Conservation (phyloP, 2,329 filamentous ascomycete species). For the Trichophyton rubrum region DNA sequence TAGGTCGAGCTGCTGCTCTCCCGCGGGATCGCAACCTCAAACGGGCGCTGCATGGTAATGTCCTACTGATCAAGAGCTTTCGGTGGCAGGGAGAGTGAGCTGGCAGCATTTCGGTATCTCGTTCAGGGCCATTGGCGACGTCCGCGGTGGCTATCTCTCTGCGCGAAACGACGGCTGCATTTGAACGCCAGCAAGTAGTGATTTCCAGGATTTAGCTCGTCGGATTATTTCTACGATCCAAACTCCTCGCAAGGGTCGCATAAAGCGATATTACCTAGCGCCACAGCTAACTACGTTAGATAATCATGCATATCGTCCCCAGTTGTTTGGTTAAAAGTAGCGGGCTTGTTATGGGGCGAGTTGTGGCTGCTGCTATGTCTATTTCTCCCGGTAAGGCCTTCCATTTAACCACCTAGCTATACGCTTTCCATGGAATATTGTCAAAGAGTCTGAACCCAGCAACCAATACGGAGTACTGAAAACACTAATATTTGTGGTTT, state of each 20-base stretch:
- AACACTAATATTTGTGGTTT: too few species aligned
- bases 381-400: too few species aligned
- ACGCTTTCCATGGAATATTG: too few species aligned
- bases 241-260: not conserved
- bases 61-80: conserved; percentile 4
- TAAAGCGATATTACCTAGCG: not conserved
- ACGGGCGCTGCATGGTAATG: conserved; percentile 29
- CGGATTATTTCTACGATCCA: not conserved
- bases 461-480: too few species aligned
- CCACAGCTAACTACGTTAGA: not conserved
- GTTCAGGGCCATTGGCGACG: conserved; percentile 21
- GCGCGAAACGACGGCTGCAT: not conserved
- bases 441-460: too few species aligned
- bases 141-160: not conserved
- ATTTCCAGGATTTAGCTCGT: conserved; percentile 2
- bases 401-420: too few species aligned
- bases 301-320: not conserved
- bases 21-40: conserved; percentile 33
- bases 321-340: too few species aligned
- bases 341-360: too few species aligned
- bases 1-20: conserved; percentile 16
- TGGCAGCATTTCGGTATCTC: conserved; percentile 4
- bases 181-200: not conserved
- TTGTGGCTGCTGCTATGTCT: too few species aligned
- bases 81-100: not conserved